A percentile compares a stretch with the other conserved stretches of the same genome.
Evolutionary conservation across 768 basidiomycete species (phyloP).

Genomic region (Tylopilus felleus): DNA sequence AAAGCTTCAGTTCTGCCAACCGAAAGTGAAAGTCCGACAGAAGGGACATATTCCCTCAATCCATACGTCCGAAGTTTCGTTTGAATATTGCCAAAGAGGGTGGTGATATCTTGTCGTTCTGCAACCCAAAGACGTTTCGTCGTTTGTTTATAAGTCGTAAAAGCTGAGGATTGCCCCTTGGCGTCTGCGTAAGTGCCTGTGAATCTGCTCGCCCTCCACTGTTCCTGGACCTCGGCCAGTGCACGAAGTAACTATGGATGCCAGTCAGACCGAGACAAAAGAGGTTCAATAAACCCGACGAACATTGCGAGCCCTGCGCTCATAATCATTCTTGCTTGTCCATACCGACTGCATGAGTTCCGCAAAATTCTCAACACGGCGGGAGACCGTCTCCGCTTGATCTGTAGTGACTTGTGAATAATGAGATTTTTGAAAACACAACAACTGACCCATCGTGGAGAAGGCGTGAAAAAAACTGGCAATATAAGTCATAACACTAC

Average conservation of each 20-base stretch:
- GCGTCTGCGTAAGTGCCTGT: constrained; percentile 79
- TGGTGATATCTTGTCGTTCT: constrained; percentile 84
- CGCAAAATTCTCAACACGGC: constrained; percentile 93
- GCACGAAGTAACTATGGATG: constrained; percentile 57
- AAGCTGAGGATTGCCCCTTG: constrained; percentile 67
- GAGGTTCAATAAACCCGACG: constrained; percentile 16
- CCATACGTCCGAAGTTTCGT: constrained; percentile 92
- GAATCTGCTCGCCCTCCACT: constrained; percentile 68
- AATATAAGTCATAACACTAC: constrained; percentile 97
- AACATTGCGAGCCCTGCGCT: constrained; percentile 75
- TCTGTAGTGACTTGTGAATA: constrained; percentile 46
- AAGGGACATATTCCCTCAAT: constrained; percentile 79
- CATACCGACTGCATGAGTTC: constrained; percentile 93
- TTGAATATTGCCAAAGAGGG: constrained; percentile 88
- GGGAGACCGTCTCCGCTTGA: constrained; percentile 90
- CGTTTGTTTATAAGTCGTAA: constrained; percentile 79
- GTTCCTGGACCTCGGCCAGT: constrained; percentile 60
- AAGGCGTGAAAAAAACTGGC: constrained; percentile 98
- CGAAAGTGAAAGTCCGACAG: constrained; percentile 58
- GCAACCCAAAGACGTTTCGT: constrained; percentile 85
- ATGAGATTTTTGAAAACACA: not conserved
- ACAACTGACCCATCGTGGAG: constrained; percentile 81
- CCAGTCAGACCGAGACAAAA: constrained; percentile 4
- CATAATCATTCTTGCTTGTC: constrained; percentile 87
- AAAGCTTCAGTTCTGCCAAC: constrained; percentile 33